Base-by-base conservation (phyloP, 805 yeast genomes). In the Yarrowia deformans region DNA sequence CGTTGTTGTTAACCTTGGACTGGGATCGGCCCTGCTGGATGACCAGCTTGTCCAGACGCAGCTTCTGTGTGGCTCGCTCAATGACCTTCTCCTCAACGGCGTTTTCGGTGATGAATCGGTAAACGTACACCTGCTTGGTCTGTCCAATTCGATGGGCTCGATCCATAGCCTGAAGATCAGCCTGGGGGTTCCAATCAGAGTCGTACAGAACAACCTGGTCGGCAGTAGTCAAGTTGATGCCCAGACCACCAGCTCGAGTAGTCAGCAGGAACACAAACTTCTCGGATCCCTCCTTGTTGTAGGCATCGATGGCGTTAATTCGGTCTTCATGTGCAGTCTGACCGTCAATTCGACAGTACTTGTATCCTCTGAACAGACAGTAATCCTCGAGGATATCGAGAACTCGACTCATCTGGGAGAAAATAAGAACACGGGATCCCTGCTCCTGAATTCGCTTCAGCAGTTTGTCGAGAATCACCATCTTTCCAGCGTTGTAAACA, bases 141-240 rank as follows among this genome's bases (percentile, higher is more conserved):
- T 93, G 98, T 8, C 98, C 98, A 76, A 93, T 93, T 82, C 98
- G 87, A 76, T 93, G 98, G 0, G 98, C 98, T 74, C 98, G 84
- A 77, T 93, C 98, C 98, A 93, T 93, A 0, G 98, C 98, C 79
- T 93, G 98, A 73, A 93, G 82, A 82, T 93, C 98, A 0, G 97
- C 98, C 76, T 93, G 98, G 0, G 98, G 98, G 76, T 93, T 93
- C 98, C 98, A 93, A 79, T 93, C 98, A 0, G 97, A 90, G 78
- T 93, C 98, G 76, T 88, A 93, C 18, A 93, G 79, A 2, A 93
- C 85, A 68, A 93, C 98, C 69, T 90, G 87, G 77, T 93, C 97
- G 0, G 98, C 98, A 14, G 90, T 85, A 0, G 97, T 93, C 75
- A 93, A 83, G 75, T 93, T 93, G 74, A 93, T 93, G 74, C 98